These are phyloP conservation scores for Aspergillus biplanus DNA, from an alignment of 495 filamentous ascomycete species.

Conservation along the genomic window DNA sequence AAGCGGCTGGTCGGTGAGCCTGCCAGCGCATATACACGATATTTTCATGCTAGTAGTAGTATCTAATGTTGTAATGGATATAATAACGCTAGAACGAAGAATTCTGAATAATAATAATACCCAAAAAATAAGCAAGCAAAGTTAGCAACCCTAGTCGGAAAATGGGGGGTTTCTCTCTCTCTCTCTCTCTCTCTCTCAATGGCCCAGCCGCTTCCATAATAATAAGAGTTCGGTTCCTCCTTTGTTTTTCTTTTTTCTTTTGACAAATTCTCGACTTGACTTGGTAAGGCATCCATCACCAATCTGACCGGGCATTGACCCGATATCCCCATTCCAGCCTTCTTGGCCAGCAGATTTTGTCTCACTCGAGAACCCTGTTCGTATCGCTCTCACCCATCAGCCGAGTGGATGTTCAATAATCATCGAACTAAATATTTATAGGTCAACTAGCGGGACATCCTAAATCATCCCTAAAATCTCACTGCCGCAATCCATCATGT, in stretches of 20 bases:
- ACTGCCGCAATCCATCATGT: neutral
- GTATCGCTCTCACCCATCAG: neutral
- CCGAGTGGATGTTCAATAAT: neutral
- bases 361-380: neutral
- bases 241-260: neutral
- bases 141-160: neutral
- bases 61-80: slow-evolving; percentile 17
- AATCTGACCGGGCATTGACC: too few relatives aligned
- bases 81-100: neutral
- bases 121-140: slow-evolving; percentile 3
- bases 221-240: too few relatives aligned
- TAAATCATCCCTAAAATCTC: neutral
- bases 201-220: too few relatives aligned
- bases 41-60: slow-evolving; percentile 13
- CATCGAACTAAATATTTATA: neutral
- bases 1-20: neutral
- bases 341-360: slow-evolving; percentile 4
- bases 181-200: too few relatives aligned
- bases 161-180: too few relatives aligned
- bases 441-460: neutral
- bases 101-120: slow-evolving; percentile 5
- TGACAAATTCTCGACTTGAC: neutral
- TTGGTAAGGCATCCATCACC: neutral
- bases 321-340: neutral
- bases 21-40: neutral